phyloP scores from a whole-genome alignment of 2,329 filamentous ascomycete species.

The Fusarium sp. region DNA sequence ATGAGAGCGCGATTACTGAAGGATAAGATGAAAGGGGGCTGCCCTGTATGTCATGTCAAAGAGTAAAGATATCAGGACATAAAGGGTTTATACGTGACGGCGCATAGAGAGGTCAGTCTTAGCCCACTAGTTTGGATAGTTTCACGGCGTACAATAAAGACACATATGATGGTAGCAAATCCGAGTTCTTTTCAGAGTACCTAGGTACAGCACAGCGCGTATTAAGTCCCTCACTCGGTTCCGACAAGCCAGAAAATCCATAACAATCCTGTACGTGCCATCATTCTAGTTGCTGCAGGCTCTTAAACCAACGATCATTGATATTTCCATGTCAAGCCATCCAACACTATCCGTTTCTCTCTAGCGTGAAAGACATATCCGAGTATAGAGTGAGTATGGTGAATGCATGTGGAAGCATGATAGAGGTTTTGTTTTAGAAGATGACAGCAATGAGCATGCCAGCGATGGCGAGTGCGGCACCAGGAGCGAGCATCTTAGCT shows the following conservation, averaged over 20 bases:
- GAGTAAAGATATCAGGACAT: slow-evolving; percentile 26
- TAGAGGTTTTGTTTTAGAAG: slow-evolving; percentile 34
- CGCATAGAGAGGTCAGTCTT: slow-evolving; percentile 21
- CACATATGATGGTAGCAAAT: slow-evolving; percentile 10
- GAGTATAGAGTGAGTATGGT: slow-evolving; percentile 10
- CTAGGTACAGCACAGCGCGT: slow-evolving; percentile 36
- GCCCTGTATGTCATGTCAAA: slow-evolving; percentile 62
- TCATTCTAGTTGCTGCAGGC: slow-evolving; percentile 26
- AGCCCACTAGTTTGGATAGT: background rate
- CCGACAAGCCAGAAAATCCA: slow-evolving; percentile 29
- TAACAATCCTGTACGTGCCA: slow-evolving; percentile 29
- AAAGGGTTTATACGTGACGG: slow-evolving; percentile 10
- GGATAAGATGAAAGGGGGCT: slow-evolving; percentile 72
- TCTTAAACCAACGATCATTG: slow-evolving; percentile 20
- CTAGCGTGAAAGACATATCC: slow-evolving; percentile 20
- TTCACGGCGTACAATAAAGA: slow-evolving; percentile 9
- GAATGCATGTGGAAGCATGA: slow-evolving; percentile 19
- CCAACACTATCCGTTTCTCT: slow-evolving; percentile 25
- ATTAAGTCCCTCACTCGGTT: slow-evolving; percentile 35
- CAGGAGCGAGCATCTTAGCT: slow-evolving; percentile 35
- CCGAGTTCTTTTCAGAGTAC: slow-evolving; percentile 35
- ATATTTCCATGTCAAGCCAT: slow-evolving; percentile 20
- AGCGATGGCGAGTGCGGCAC: slow-evolving; percentile 38
- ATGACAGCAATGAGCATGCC: slow-evolving; percentile 40
- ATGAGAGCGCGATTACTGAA: slow-evolving; percentile 82